Percentiles rank a stretch among this genome's conserved stretches.
Evolutionary conservation across 805 yeast species (phyloP).

Genomic region (Vanderwaltozyma tropicalis): DNA sequence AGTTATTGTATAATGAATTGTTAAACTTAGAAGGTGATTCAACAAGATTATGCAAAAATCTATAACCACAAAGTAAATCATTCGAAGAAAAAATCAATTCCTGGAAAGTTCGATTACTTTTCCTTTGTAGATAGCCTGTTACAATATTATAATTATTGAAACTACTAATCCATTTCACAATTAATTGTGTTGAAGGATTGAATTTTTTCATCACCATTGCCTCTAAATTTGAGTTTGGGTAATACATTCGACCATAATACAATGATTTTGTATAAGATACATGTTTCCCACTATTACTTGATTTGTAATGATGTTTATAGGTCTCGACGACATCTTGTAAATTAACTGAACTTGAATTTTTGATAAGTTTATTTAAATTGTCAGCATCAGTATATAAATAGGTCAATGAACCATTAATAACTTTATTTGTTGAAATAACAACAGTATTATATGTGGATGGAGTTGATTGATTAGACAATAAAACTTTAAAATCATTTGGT

Average conservation of each 20-base stretch:
- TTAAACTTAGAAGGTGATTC: constrained; percentile 30
- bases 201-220: constrained; percentile 71
- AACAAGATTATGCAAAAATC: constrained; percentile 60
- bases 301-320: constrained; percentile 48
- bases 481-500: constrained; percentile 57
- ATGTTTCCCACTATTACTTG: constrained; percentile 14
- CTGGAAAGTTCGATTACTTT: constrained; percentile 49
- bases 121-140: constrained; percentile 63
- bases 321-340: constrained; percentile 64
- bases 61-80: constrained; percentile 72
- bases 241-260: constrained; percentile 75
- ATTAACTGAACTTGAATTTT: constrained; percentile 39
- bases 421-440: constrained; percentile 44
- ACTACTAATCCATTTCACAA: constrained; percentile 68
- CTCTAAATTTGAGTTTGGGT: constrained; percentile 79
- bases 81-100: constrained; percentile 77
- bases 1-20: constrained; percentile 42
- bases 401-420: constrained; percentile 72
- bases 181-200: constrained; percentile 48
- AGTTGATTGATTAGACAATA: constrained; percentile 60
- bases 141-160: constrained; percentile 46
- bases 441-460: constrained; percentile 62
- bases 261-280: constrained; percentile 33
- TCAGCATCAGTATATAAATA: constrained; percentile 60
- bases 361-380: constrained; percentile 41